phyloP scores from a whole-genome alignment of 306 rosid species.

The Acmispon strigosus region DNA sequence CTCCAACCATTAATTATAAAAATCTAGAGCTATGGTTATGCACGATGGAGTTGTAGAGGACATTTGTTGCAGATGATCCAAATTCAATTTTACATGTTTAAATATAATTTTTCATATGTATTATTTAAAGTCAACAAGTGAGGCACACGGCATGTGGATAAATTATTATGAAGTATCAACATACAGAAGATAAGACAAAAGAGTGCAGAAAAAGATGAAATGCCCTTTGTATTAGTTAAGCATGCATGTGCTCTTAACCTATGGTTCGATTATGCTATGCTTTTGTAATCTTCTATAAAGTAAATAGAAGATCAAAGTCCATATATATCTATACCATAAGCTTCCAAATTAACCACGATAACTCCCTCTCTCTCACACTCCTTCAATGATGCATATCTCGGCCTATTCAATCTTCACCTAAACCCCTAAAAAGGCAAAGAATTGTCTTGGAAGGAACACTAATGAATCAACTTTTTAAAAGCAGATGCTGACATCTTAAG shows the following conservation, averaged over 20 bases:
- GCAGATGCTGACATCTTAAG: conserved; percentile 60
- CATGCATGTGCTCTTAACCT: conserved; percentile 41
- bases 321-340: background rate
- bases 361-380: background rate
- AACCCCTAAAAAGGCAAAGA: conserved; percentile 41
- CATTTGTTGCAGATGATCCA: background rate
- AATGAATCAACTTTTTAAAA: conserved; percentile 39
- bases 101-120: too few species aligned
- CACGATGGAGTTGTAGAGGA: too few species aligned
- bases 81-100: too few species aligned
- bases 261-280: conserved; percentile 35
- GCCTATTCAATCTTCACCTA: conserved; percentile 35
- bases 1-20: too few species aligned
- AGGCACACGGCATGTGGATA: background rate
- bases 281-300: conserved; percentile 45
- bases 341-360: background rate
- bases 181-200: conserved; percentile 23
- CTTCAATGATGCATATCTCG: conserved; percentile 20
- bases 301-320: conserved; percentile 20
- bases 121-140: too few species aligned
- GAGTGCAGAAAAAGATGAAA: conserved; percentile 4
- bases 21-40: too few species aligned
- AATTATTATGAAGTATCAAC: background rate
- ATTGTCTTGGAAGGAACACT: conserved; percentile 55
- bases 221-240: conserved; percentile 27